Base-by-base conservation (phyloP, 2,329 filamentous ascomycete genomes). In the Gremmenia infestans region DNA sequence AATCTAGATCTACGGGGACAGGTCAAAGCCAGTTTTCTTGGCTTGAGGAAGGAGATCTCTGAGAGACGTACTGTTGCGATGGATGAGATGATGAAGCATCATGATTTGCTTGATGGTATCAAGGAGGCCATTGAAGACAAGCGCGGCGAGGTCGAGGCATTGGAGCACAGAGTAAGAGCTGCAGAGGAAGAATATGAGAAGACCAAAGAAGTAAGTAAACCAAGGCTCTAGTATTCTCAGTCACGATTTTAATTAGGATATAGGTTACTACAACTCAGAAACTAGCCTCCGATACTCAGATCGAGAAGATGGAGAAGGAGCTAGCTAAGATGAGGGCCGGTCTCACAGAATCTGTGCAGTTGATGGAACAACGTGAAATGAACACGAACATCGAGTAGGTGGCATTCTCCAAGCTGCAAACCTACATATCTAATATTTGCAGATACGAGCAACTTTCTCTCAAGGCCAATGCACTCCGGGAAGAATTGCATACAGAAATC, bases 281-380 rank as follows among this genome's bases (percentile, higher is more conserved):
- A 74, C 83, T 93, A 70, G 87, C 86, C 7, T 90, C 87, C 2
- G 94, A 97, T 70, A 85, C 92, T 8, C 93, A 97, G 72, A 96
- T 99, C 66, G 94, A 99, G 73, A 94, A 94, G 77, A 95, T 97
- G 87, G 94, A 99, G 74, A 97, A 96, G 73, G 92, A 99, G 71
- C 77, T 99, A n/a, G 88, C 89, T 48, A 90, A 91, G 71, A 96
- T 97, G 90, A 82, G 92, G 43, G 83, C 87, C 2, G 87, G 87
- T 11, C 77, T 97, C 32, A 87, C 84, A 2, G 93, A 97, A 71
- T 91, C 86, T 36, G 88, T 97, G 52, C 90, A 97, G 72, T 73
- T 96, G 48, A 87, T 97, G 81, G 91, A 97, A 71, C 93, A 97
- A 72, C 81, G 90, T 54, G 92, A 97, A 76, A 96, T 97, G 83